phyloP scores from a whole-genome alignment of 1,284 basidiomycete species.

The Phellopilus nigrolimitatus region DNA sequence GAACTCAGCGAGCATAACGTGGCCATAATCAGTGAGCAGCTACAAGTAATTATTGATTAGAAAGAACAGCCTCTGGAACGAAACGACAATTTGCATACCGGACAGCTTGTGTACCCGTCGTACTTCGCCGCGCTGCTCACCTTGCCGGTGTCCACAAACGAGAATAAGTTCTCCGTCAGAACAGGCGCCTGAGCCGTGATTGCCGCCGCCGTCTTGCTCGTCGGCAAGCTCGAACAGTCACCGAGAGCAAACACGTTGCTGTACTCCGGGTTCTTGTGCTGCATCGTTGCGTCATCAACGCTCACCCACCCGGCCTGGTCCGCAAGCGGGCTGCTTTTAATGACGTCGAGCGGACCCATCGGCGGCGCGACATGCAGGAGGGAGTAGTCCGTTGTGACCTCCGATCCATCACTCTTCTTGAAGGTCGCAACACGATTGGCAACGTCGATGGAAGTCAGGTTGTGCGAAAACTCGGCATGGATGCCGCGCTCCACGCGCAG shows the following conservation, averaged over 20 bases:
- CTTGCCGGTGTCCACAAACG: slow-evolving; percentile 68
- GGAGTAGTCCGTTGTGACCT: slow-evolving; percentile 72
- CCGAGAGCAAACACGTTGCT: slow-evolving; percentile 87
- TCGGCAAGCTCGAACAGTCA: slow-evolving; percentile 88
- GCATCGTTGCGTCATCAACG: slow-evolving; percentile 77
- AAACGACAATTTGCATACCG: slow-evolving; percentile 46
- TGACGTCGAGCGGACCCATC: slow-evolving; percentile 82
- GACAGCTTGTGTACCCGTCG: slow-evolving; percentile 83
- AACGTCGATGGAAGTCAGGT: slow-evolving; percentile 69
- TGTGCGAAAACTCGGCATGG: slow-evolving; percentile 77
- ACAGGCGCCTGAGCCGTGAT: slow-evolving; percentile 93
- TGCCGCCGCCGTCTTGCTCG: slow-evolving; percentile 94
- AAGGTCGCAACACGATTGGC: slow-evolving; percentile 79
- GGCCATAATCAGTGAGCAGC: slow-evolving; percentile 80
- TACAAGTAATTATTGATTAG: slow-evolving; percentile 29
- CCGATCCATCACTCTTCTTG: slow-evolving; percentile 65
- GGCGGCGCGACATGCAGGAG: slow-evolving; percentile 87
- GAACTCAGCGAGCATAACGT: slow-evolving; percentile 89
- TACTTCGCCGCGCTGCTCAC: slow-evolving; percentile 65
- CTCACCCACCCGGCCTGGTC: slow-evolving; percentile 86
- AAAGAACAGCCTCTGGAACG: slow-evolving; percentile 22
- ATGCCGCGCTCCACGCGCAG: slow-evolving; percentile 80
- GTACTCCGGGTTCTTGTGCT: slow-evolving; percentile 76
- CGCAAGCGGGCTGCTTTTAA: slow-evolving; percentile 77
- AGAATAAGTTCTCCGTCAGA: slow-evolving; percentile 83